phyloP scores from a whole-genome alignment of 2,329 filamentous ascomycete species.

The Claviceps purpurea region DNA sequence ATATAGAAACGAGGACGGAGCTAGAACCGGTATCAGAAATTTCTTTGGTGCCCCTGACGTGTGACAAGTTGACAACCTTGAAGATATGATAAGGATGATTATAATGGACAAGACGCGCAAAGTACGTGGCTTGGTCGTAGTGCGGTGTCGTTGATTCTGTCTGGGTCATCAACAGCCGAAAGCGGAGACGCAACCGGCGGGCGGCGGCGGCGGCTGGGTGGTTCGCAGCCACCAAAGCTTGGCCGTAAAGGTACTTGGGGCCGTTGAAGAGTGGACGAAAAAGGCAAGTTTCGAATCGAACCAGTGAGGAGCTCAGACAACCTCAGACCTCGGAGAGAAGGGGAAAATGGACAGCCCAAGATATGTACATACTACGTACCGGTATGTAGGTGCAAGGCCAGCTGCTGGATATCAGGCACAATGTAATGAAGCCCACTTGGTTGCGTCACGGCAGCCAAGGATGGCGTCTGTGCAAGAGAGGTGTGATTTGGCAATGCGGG shows the following conservation, averaged over 20 bases:
- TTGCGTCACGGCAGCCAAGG: too few species aligned
- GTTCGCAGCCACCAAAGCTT: background rate
- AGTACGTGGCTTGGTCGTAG: constrained; percentile 4
- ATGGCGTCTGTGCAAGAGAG: background rate
- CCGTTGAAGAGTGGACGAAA: background rate
- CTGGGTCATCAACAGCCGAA: constrained; percentile 7
- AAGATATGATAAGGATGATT: background rate
- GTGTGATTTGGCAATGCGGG: constrained; percentile 3
- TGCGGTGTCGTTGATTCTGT: constrained; percentile 5
- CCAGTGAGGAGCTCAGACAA: too few species aligned
- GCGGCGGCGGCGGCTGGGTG: constrained; percentile 1
- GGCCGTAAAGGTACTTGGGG: background rate
- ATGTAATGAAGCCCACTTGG: background rate
- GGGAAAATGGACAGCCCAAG: background rate
- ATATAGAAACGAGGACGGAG: background rate
- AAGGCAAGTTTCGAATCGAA: background rate
- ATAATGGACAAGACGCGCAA: background rate
- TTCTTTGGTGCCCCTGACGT: background rate
- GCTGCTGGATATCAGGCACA: background rate
- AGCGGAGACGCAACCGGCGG: constrained; percentile 9
- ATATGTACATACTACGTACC: too few species aligned
- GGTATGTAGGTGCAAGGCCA: background rate
- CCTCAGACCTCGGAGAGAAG: background rate
- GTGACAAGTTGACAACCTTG: background rate
- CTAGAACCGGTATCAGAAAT: too few species aligned